Conservation (phyloP, 148 eudicot genomes). For the Camellia sinensis region DNA sequence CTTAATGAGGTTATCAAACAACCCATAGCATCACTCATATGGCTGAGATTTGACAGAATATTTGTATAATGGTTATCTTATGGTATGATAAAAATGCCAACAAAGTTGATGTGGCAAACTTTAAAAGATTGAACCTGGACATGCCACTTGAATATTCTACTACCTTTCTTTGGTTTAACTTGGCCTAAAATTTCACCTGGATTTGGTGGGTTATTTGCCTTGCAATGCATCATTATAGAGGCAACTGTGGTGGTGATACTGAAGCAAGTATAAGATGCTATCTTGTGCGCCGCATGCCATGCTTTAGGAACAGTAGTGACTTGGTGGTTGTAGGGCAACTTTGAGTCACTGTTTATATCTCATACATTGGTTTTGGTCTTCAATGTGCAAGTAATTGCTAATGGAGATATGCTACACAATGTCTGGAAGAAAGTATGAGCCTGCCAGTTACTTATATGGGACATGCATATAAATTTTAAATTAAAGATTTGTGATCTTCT, state of each 20-base stretch:
- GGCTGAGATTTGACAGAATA: not conserved
- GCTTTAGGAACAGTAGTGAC: not conserved
- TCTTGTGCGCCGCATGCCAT: too few relatives aligned
- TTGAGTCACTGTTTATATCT: not conserved
- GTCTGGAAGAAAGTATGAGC: not conserved
- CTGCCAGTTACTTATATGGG: too few relatives aligned
- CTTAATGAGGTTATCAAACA: not conserved
- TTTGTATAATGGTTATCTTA: not conserved
- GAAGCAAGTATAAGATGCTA: not conserved
- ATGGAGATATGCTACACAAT: not conserved
- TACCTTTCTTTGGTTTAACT: not conserved
- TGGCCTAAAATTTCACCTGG: too few relatives aligned
- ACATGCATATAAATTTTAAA: not conserved
- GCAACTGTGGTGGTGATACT: not conserved
- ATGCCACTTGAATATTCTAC: not conserved
- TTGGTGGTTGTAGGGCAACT: not conserved
- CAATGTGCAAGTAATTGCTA: not conserved
- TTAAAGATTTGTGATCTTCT: not conserved
- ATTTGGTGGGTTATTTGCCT: too few relatives aligned
- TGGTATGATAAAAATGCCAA: not conserved
- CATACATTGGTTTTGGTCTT: not conserved
- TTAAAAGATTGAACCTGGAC: not conserved
- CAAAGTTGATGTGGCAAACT: not conserved
- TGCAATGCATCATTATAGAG: not conserved
- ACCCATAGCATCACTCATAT: not conserved